phyloP scores from a whole-genome alignment of 805 yeast species.

The Yamadazyma akitaensis region DNA sequence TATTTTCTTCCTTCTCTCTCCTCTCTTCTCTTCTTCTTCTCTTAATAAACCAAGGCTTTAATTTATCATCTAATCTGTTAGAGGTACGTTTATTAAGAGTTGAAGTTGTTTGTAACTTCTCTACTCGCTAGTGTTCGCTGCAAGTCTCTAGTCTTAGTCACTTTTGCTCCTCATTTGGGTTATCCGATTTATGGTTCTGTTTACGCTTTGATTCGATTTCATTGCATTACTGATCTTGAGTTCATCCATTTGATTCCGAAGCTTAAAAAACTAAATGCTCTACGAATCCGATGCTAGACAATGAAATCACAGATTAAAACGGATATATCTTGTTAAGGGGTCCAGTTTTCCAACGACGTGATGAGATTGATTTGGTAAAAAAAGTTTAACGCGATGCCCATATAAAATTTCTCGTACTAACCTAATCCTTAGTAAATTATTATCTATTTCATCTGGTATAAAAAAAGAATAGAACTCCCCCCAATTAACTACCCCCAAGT shows the following conservation, averaged over 20 bases:
- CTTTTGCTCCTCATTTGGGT: no score
- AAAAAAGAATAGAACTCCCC: neutral
- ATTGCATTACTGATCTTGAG: no score
- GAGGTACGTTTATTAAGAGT: constrained; percentile 11
- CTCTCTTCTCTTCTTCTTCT: constrained; percentile 11
- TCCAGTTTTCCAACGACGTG: neutral
- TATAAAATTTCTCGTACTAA: constrained; percentile 2
- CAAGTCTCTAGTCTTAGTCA: no score
- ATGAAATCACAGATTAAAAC: no score
- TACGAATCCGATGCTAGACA: no score
- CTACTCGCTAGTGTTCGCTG: neutral
- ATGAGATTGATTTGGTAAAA: neutral
- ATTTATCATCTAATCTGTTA: constrained; percentile 8
- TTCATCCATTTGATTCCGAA: no score
- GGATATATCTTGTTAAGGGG: neutral
- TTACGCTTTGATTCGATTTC: no score
- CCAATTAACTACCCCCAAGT: constrained; percentile 3
- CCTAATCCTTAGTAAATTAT: constrained; percentile 5
- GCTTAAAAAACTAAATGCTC: no score
- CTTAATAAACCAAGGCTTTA: constrained; percentile 9
- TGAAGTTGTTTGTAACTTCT: neutral
- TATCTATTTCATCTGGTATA: constrained; percentile 8
- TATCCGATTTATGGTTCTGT: no score
- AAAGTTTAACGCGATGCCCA: constrained; percentile 6
- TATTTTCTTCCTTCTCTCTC: constrained; percentile 9